Base-by-base conservation (phyloP, 1,284 basidiomycete genomes). In the Anthracocystis walkeri region DNA sequence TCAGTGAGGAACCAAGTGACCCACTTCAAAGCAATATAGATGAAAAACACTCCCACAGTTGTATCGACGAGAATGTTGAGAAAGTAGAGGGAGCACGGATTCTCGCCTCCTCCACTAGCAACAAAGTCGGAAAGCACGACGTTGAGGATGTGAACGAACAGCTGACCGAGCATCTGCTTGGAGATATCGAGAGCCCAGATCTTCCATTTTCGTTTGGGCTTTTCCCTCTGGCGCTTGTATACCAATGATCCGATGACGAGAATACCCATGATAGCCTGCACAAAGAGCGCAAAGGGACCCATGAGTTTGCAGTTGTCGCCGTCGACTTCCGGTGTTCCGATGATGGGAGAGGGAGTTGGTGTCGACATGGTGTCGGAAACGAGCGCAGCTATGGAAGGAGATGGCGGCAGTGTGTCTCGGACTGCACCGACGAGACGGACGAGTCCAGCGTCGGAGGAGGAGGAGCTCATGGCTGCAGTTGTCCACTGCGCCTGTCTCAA, bases 1-100 rank as follows among this genome's bases (percentile, higher is more conserved):
- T 90, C 89, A 33, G 90, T 89, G 60, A 95, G 88, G 50, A 93
- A 58, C 81, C 88, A 89, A 1, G 92, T 94, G 57, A 91, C 86
- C 27, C 88, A 85, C 67, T 90, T 91, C n/a, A 97, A 88, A 42
- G 91, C 88, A 61, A 91, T 82, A 86, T 93, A 98, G 63, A 99
- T 90, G 65, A 96, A 88, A 29, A 89, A 91, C 58, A 98, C 92
- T 72, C 94, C 95, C 59, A 96, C 87, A 0, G 95, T 97, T 20
- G 95, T 97, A 86, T 99, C 96, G 69, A 98, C 88, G 35, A 96
- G 88, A 60, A 99, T 92, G 83, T 98, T 96, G 64, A 97, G 90
- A 85, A 97, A 97, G 87, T 98, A 97, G 67, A 85, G 75, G 14
- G 81, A 79, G 71, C 83, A 84, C 3, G 85, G 80, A 40, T 84